Percentiles rank a stretch among this genome's conserved stretches.
Evolutionary conservation across 306 rosid genomes (phyloP).

Genomic region (Gleditsia sinensis): DNA sequence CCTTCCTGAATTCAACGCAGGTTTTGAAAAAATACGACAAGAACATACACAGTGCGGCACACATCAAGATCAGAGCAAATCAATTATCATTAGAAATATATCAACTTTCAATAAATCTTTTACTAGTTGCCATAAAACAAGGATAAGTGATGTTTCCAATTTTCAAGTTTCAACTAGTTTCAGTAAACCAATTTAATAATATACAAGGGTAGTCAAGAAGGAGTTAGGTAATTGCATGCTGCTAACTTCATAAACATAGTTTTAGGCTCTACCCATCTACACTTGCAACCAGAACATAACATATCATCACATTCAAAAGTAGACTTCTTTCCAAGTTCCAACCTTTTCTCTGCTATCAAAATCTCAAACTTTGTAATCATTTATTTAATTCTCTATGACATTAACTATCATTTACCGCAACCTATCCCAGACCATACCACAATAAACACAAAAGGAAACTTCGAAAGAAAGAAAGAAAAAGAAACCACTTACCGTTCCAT

Average conservation of each 20-base stretch:
- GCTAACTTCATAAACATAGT: neutral
- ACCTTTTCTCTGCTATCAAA: neutral
- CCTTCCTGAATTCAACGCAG: neutral
- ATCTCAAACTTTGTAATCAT: neutral
- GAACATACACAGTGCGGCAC: neutral
- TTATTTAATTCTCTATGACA: neutral
- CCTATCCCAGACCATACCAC: neutral
- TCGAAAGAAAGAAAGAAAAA: neutral
- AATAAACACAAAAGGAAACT: neutral
- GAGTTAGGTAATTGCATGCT: neutral
- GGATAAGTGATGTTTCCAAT: neutral
- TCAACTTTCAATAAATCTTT: neutral
- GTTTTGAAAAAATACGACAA: too few relatives aligned
- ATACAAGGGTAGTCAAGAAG: neutral
- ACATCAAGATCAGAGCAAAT: neutral
- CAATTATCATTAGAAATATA: conserved; percentile 8
- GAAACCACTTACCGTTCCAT: conserved; percentile 32
- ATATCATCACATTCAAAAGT: conserved; percentile 3
- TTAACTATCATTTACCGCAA: neutral
- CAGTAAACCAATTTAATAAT: neutral
- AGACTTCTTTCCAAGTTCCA: neutral
- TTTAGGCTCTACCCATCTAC: neutral
- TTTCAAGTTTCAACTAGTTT: neutral
- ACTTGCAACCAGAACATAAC: neutral
- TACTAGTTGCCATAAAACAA: neutral